These are phyloP conservation scores for Alternaria infectoria DNA, from an alignment of 2,329 filamentous ascomycete genomes.

Conservation along the genomic window DNA sequence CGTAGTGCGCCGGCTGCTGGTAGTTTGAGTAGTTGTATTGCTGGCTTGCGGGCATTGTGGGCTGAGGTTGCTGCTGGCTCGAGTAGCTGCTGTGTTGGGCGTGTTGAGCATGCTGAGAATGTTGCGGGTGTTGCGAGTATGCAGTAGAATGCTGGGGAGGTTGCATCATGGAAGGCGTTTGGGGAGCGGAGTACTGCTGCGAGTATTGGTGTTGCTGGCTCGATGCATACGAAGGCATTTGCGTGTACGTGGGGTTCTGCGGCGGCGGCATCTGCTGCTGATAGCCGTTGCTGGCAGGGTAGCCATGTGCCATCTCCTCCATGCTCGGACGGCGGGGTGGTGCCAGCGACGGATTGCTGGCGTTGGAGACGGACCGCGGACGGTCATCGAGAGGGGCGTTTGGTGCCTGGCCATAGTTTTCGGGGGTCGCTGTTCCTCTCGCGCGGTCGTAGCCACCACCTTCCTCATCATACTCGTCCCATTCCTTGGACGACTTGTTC, in stretches of 20 bases:
- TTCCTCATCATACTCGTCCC: conserved; percentile 69
- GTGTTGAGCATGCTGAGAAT: conserved; percentile 35
- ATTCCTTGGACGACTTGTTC: conserved; percentile 70
- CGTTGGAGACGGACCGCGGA: conserved; percentile 67
- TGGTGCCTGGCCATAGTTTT: conserved; percentile 54
- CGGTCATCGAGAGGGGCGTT: conserved; percentile 53
- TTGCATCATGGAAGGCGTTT: conserved; percentile 48
- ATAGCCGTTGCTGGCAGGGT: conserved; percentile 46
- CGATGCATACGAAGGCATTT: conserved; percentile 48
- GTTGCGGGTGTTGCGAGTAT: conserved; percentile 38
- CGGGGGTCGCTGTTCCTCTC: conserved; percentile 59
- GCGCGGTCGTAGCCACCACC: conserved; percentile 54
- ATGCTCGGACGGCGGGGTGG: conserved; percentile 53
- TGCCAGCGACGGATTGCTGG: conserved; percentile 52
- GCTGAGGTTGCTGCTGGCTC: conserved; percentile 28
- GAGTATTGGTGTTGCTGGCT: conserved; percentile 45
- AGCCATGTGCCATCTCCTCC: conserved; percentile 53
- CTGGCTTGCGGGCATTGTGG: conserved; percentile 46
- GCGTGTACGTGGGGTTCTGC: conserved; percentile 47
- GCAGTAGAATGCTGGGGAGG: conserved; percentile 37
- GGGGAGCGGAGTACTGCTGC: conserved; percentile 40
- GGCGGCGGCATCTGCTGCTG: conserved; percentile 51
- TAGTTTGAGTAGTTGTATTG: conserved; percentile 52
- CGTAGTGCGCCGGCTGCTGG: conserved; percentile 46
- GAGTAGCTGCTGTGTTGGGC: conserved; percentile 40